Evolutionary conservation across 2,329 filamentous ascomycete genomes (phyloP), one percentile per base, ranked within the genome.

Genomic region (Colletotrichum eleusines): DNA sequence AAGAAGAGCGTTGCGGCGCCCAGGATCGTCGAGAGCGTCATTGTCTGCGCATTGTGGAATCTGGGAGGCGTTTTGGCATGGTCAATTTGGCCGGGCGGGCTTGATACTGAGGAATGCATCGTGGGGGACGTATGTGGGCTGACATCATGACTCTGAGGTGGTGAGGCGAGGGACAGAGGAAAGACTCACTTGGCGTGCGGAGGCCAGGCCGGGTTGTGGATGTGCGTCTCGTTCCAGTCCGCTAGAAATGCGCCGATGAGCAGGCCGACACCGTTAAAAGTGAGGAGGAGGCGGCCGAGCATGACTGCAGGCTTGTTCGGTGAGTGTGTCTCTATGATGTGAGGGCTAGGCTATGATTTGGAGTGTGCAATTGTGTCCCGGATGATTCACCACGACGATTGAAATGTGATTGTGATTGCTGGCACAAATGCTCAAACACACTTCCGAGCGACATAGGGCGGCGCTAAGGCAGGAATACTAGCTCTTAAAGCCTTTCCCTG

Each of bases 171-270:
- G 5, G 44, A 33, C 4, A 20, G 23, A 20, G 23, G 44, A 31
- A 33, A 48, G 55, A 75, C 78, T 68, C 66, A 84, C 82, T 83
- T 84, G 7, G 83, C 83, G 67, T 84, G 83, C 2, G 82, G 83
- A n/a, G 82, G 79, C 82, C 82, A 84, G 50, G 80, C 78, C 7
- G 82, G 80, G 71, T 84, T 84, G 73, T 79, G 80, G 62, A 83
- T 81, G 72, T 84, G 83, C 9, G 82, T 83, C 66, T 79, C 74
- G 73, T 79, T 78, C 73, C 78, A 81, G 72, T 84, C 82, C 12
- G 81, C 81, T 1, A 81, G 71, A n/a, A 76, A 76, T 7, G 81
- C 76, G 26, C 80, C 82, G 53, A 81, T 50, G n/a, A 83, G 72
- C 11, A 84, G 78, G 31, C 76, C 75, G 40, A 82, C 7, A 26